Percentiles rank a stretch among this genome's conserved stretches.
Evolutionary conservation across 257 asterid genomes (phyloP).

Genomic region (Petunia axillaris): DNA sequence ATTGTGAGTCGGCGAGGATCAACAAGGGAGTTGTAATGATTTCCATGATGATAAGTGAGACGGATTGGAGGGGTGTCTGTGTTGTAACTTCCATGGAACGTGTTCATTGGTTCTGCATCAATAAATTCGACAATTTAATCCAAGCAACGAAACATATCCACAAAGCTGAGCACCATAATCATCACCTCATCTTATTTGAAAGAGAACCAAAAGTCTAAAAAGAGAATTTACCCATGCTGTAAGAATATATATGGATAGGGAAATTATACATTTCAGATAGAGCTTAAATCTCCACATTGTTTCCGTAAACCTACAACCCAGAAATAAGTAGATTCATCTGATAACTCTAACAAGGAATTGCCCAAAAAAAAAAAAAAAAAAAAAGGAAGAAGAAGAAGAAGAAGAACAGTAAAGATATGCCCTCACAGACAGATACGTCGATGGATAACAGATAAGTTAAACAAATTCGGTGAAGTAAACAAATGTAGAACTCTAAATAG

Average conservation of each 20-base stretch:
- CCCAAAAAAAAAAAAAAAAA: not conserved
- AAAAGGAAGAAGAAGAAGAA: too few species aligned
- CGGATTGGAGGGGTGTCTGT: constrained; percentile 90
- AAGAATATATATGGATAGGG: constrained; percentile 95
- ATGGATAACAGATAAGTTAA: constrained; percentile 3
- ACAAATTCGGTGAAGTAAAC: not conserved
- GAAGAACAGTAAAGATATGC: not conserved
- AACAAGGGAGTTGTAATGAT: constrained; percentile 95
- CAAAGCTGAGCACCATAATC: not conserved
- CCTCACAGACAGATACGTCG: not conserved
- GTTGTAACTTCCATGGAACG: constrained; percentile 85
- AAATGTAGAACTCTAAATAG: not conserved
- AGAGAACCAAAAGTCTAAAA: constrained; percentile 10
- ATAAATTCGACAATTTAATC: constrained; percentile 4
- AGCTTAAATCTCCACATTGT: constrained; percentile 94
- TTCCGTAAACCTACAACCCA: constrained; percentile 78
- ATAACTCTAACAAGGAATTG: not conserved
- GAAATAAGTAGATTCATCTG: not conserved
- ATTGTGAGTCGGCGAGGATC: constrained; percentile 85
- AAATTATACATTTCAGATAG: constrained; percentile 95
- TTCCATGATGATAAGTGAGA: constrained; percentile 93
- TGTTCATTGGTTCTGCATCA: constrained; percentile 87
- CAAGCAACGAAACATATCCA: not conserved
- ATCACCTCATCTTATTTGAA: not conserved
- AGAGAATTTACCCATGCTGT: constrained; percentile 71